phyloP scores from a whole-genome alignment of 148 eudicot species.

The Vaccinium darrowii region DNA sequence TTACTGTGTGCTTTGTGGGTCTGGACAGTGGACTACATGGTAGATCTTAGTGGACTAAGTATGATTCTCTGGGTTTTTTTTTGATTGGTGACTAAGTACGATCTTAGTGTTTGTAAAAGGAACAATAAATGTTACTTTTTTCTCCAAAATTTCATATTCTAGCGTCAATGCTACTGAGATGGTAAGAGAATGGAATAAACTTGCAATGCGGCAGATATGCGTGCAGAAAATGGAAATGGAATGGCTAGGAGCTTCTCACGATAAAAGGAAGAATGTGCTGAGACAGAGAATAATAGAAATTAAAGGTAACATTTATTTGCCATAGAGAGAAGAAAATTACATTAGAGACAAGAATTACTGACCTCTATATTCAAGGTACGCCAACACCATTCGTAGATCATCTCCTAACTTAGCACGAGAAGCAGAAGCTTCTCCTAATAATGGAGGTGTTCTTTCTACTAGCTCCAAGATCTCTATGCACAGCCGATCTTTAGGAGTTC shows the following conservation, averaged over 20 bases:
- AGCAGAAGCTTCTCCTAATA: conserved; percentile 74
- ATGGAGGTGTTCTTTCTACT: conserved; percentile 77
- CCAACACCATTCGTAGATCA: conserved; percentile 63
- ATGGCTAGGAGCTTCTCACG: neutral
- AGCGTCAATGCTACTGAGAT: neutral
- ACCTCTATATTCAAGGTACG: conserved; percentile 96
- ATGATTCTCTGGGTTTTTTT: no score
- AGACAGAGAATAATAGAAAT: neutral
- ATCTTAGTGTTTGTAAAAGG: neutral
- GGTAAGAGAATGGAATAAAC: neutral
- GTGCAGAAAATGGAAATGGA: neutral
- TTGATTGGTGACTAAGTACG: neutral
- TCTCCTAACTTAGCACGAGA: conserved; percentile 81
- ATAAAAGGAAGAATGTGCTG: neutral
- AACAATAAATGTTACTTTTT: neutral
- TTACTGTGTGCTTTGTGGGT: neutral
- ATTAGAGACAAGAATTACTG: conserved; percentile 2
- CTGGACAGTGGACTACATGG: neutral
- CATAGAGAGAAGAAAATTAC: neutral
- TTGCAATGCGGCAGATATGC: neutral
- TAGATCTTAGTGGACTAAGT: neutral
- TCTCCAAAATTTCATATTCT: neutral
- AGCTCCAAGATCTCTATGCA: conserved; percentile 90
- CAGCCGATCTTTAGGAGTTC: conserved; percentile 77
- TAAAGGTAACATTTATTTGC: neutral